Base-by-base conservation (phyloP, 2,329 filamentous ascomycete genomes). In the Fusarium palustre region DNA sequence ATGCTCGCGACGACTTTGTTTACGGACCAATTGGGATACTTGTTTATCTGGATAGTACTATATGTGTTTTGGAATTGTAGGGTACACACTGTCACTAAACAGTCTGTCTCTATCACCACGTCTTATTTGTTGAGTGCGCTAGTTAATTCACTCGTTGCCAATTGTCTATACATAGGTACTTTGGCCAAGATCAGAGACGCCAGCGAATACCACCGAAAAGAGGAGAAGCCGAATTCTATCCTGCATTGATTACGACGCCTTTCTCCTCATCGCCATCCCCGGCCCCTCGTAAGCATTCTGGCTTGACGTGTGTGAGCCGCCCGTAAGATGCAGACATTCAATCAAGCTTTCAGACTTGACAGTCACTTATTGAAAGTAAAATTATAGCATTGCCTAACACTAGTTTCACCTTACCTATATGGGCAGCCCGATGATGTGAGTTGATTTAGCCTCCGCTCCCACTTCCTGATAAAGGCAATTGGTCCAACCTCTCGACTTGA, bases 101-200 rank as follows among this genome's bases (percentile, higher is more conserved):
- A 62, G 60, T 45, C 43, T 66, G 60, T 31, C 55, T 55, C 42
- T 39, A 66, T 47, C 42, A 66, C 55, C 38, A 47, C 50, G 24
- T 41, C 48, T 52, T 52, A 41, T 41, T 50, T 53, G 61, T 64
- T 62, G 66, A 55, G 58, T 30, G 47, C 59, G 54, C 67, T 68
- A 65, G 60, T 41, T n/a, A 50, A 45, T 38, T 45, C 18, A 31
- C 45, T 55, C 13, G 5, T 43, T 43, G 42, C 33, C 33, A 49
- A 46, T 49, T 28, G 25, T 30, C 34, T 52, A 20, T n/a, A 52
- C 48, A 45, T 42, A n/a, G n/a, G n/a, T n/a, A 38, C 47, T 50
- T 55, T 31, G 65, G 62, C 38, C 45, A 52, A 57, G 33, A 41
- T 45, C 34, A 58, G 28, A 64, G 46, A 33, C 48, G 22, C 33